Percentiles rank a stretch among this genome's conserved stretches.
phyloP scores from a whole-genome alignment of 1,284 basidiomycete species.

The Ceratobasidium sp. region DNA sequence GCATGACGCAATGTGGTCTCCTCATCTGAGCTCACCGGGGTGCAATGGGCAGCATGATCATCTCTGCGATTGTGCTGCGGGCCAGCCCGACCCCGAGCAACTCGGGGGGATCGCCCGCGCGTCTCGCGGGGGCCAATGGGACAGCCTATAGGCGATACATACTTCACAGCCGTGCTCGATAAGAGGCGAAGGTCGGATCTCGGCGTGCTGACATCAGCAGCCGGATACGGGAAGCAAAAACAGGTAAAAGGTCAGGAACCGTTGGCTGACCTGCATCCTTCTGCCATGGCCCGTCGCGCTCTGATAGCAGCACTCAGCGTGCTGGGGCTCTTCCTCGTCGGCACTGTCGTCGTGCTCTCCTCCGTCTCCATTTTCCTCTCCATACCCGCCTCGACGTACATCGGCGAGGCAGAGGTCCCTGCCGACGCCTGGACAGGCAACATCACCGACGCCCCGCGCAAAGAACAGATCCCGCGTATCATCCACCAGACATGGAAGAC shows the following conservation, averaged over 20 bases:
- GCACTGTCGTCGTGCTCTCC: constrained; percentile 91
- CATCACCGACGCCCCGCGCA: constrained; percentile 66
- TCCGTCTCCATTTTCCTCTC: constrained; percentile 91
- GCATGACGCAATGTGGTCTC: not conserved
- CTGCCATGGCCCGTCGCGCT: constrained; percentile 68
- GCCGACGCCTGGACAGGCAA: constrained; percentile 66
- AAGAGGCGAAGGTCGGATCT: constrained; percentile 5
- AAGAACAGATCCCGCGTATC: constrained; percentile 88
- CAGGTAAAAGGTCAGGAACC: not conserved
- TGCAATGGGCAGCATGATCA: not conserved
- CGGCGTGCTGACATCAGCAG: constrained; percentile 9
- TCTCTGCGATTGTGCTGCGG: not conserved
- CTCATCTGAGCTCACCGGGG: constrained; percentile 2
- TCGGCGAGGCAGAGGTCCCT: constrained; percentile 82
- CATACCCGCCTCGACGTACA: constrained; percentile 80
- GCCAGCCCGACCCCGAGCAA: constrained; percentile 1
- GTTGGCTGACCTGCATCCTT: constrained; percentile 9
- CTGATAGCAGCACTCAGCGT: constrained; percentile 78
- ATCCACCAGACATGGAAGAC: constrained; percentile 99
- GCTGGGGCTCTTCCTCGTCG: constrained; percentile 85
- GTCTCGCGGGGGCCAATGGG: not conserved
- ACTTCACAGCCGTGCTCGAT: not conserved
- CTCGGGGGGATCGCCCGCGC: constrained; percentile 1
- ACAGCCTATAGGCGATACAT: not conserved
- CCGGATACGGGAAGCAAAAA: constrained; percentile 27